Conservation (phyloP, 2,329 filamentous ascomycete genomes). For the Arthroderma uncinatum region DNA sequence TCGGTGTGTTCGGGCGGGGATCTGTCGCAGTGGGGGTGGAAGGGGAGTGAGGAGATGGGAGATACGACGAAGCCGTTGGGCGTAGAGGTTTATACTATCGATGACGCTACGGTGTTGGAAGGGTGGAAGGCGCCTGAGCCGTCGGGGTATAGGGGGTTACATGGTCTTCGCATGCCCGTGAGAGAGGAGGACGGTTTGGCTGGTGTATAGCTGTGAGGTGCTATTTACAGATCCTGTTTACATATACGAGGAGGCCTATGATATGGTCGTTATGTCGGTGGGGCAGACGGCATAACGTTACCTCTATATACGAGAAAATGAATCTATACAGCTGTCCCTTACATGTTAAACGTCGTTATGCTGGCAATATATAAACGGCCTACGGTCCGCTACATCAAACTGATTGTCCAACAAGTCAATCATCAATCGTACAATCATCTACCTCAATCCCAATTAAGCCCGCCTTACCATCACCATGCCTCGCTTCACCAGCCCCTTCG, state of each 20-base stretch:
- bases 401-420: not conserved
- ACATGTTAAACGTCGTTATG: not conserved
- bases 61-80: slow-evolving; percentile 63
- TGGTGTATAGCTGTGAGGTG: not conserved
- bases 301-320: not conserved
- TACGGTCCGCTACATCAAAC: not conserved
- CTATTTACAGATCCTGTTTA: not conserved
- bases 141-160: slow-evolving; percentile 53
- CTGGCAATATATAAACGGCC: not conserved
- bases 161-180: slow-evolving; percentile 50
- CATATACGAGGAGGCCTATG: not conserved
- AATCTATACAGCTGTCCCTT: not conserved
- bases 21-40: slow-evolving; percentile 71
- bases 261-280: not conserved
- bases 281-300: slow-evolving; percentile 3
- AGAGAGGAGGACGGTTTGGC: slow-evolving; percentile 21
- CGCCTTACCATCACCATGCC: slow-evolving; percentile 13
- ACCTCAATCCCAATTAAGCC: not conserved
- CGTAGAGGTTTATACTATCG: slow-evolving; percentile 59
- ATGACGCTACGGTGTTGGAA: slow-evolving; percentile 42
- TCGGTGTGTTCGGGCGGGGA: slow-evolving; percentile 71
- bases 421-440: not conserved
- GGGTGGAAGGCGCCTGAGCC: slow-evolving; percentile 53
- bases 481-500: slow-evolving; percentile 18
- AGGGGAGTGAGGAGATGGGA: slow-evolving; percentile 48